Evolutionary conservation across 306 rosid species (phyloP).

Genomic region (Abrus pulchellus): DNA sequence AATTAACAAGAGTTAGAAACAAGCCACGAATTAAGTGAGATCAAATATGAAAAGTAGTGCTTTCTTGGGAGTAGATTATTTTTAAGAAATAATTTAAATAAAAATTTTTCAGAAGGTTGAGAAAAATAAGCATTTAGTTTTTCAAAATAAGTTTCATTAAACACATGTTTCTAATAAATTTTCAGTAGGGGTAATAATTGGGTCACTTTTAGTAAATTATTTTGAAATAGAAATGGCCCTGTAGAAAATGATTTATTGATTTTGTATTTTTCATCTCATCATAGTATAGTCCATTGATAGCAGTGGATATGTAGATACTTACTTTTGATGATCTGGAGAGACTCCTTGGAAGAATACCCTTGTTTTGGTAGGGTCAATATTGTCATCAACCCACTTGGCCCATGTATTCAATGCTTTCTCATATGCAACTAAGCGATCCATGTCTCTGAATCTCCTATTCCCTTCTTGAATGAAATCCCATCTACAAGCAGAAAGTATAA

Average conservation of each 20-base stretch:
- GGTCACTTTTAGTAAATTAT: too few species aligned
- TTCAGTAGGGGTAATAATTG: too few species aligned
- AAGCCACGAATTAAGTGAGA: too few species aligned
- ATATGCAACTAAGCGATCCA: constrained; percentile 77
- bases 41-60: too few species aligned
- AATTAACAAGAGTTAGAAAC: too few species aligned
- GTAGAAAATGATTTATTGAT: neutral
- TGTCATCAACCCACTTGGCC: constrained; percentile 77
- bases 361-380: constrained; percentile 57
- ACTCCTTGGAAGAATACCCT: constrained; percentile 81
- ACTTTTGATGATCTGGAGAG: constrained; percentile 80
- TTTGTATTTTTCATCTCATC: neutral
- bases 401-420: constrained; percentile 79
- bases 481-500: constrained; percentile 46
- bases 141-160: too few species aligned
- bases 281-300: neutral
- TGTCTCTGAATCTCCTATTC: constrained; percentile 47
- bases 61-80: too few species aligned
- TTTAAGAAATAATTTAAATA: too few species aligned
- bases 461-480: constrained; percentile 78
- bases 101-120: too few species aligned
- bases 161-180: too few species aligned
- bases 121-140: too few species aligned
- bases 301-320: constrained; percentile 1
- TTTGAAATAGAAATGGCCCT: neutral